Base-by-base conservation (phyloP, 768 basidiomycete genomes). In the Pleurotus djamor region DNA sequence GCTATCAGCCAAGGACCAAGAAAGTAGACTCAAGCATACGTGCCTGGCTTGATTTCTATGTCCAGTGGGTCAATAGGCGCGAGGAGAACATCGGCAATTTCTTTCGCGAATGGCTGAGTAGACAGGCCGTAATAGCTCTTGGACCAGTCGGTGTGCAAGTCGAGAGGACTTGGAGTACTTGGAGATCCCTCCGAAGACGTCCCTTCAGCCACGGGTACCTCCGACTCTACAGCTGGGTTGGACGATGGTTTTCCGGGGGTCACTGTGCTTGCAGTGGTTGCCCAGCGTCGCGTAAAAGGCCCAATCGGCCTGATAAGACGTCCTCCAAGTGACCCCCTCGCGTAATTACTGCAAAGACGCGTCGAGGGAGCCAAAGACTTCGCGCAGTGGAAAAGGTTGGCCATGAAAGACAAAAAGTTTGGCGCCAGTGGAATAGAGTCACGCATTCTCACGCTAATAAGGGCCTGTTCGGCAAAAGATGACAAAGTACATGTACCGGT, bases 21-120 rank as follows among this genome's bases (percentile, higher is more conserved):
- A 28, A 28, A 28, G 21, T 28, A 28, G 21, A 3, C 21, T 28
- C 21, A 28, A 28, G 21, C 21, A 28, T 28, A 28, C 21, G 52
- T 48, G 91, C 95, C 96, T 58, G 96, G 96, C 69, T 98, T 98
- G 36, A 96, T 88, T 74, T 98, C 96, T 37, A 98, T 81, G 71
- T 98, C 94, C 57, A 78, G 58, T 4, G 89, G 82, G 47, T 91
- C 83, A 3, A 98, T 64, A 12, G 93, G 89, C 5, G 89, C 83
- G 66, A 92, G 77, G 17, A 98, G 75, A 2, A 88, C 69, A 3
- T 92, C 84, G 0, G 89, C 81, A 60, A 84, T 78, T 54, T 96
- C 92, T 66, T 82, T 86, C 2, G 86, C 66, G 72, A 97, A 98
- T 2, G 95, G 87, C 67, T 87, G 76, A 0, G 79, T 72, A 4